Base-by-base conservation (phyloP, 345 rosid genomes). In the Bruguiera parviflora region DNA sequence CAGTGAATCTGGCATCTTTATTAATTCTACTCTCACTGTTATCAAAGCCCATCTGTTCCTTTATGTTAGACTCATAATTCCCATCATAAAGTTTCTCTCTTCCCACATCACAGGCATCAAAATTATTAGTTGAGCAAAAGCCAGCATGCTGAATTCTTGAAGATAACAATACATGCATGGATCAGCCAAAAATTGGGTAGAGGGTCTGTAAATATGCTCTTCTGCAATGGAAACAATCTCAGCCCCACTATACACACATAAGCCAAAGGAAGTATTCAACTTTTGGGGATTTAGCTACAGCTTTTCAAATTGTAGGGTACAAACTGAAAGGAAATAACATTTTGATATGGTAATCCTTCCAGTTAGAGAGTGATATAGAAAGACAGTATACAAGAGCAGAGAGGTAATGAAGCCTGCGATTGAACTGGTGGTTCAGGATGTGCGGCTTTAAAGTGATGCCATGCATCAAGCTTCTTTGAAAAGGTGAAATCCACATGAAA, bases 1-100 rank as follows among this genome's bases (percentile, higher is more conserved):
- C 61, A 70, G 11, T 73, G 69, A 78, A 74, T n/a, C 68, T 75
- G 77, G 74, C 71, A 63, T 28, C 67, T 61, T 27, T 57, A 64
- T 31, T 47, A 19, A 28, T 65, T 55, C 63, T 58, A 46, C 39
- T 39, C 35, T 64, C 77, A 53, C 58, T 60, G 22, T 69, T 62
- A 37, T 11, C 19, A 49, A 39, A 63, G 67, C 69, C 77, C 73
- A 37, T 49, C 52, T 31, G 72, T 13, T 32, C 61, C 58, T 66
- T 67, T 43, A 71, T 67, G 47, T 66, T 59, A 43, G 31, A 65
- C 0, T 29, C 69, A 55, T 46, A 58, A 31, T 39, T 67, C 39
- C 20, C 64, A 71, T 37, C 76, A 55, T 10, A 27, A 73, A 66
- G 72, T 53, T 37, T 22, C 65, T 53, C 67, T n/a, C 64, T 68